Conservation (phyloP, 495 filamentous ascomycete species). For the Annulohypoxylon bovei region DNA sequence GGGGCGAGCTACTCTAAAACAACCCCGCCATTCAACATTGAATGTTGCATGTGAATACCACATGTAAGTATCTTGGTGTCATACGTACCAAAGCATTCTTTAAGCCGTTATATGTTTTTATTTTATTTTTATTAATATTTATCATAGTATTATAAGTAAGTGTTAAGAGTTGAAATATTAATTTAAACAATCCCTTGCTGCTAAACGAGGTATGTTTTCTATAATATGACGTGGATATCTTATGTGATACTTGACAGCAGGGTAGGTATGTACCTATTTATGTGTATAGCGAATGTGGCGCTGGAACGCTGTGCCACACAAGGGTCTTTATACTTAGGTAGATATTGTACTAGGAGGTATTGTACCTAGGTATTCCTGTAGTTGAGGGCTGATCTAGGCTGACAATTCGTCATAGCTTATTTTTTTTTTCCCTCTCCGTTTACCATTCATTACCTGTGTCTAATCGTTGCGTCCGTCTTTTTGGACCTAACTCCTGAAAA, state of each 20-base stretch:
- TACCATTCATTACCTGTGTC: neutral
- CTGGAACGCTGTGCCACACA: constrained; percentile 15
- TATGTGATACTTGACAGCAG: neutral
- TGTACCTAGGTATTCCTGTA: neutral
- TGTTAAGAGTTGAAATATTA: too few species aligned
- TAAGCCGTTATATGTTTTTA: neutral
- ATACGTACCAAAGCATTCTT: neutral
- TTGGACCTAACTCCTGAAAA: constrained; percentile 5
- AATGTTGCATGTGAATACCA: neutral
- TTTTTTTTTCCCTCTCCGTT: constrained; percentile 2
- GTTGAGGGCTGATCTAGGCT: constrained; percentile 2
- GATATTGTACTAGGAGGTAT: too few species aligned
- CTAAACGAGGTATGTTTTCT: neutral
- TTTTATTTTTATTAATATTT: neutral
- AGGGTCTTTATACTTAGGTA: neutral
- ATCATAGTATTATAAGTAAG: too few species aligned
- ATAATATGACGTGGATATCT: neutral
- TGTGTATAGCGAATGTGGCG: constrained; percentile 5
- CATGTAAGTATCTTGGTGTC: neutral
- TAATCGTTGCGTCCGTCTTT: neutral
- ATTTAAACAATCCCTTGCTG: too few species aligned
- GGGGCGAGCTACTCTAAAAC: neutral
- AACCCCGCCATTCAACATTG: neutral
- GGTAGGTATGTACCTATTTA: neutral
- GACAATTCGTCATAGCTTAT: constrained; percentile 35